Percentiles rank a stretch among this genome's conserved stretches.
These are phyloP conservation scores for Leccinum longicurvipes DNA, from an alignment of 768 basidiomycete species.

Conservation along the genomic window DNA sequence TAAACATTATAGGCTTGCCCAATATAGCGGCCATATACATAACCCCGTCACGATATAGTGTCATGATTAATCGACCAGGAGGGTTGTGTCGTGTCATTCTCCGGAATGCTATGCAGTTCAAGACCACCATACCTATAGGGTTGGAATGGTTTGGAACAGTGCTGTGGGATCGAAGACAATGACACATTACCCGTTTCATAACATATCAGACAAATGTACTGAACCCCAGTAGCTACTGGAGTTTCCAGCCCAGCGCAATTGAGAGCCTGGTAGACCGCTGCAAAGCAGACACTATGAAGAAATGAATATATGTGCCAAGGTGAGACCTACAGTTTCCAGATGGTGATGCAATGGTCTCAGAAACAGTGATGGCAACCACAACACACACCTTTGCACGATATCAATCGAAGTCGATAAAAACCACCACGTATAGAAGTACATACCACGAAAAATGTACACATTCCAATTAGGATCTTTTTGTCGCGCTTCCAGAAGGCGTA, in stretches of 20 bases:
- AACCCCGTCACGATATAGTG: conserved; percentile 17
- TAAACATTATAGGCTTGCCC: neutral
- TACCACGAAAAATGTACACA: conserved; percentile 8
- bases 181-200: conserved; percentile 13
- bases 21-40: conserved; percentile 17
- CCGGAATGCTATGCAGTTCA: conserved; percentile 16
- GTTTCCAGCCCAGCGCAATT: conserved; percentile 6
- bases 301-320: neutral
- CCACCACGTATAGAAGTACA: neutral
- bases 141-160: neutral
- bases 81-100: conserved; percentile 10
- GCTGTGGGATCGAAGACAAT: neutral
- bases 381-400: conserved; percentile 2
- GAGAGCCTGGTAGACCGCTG: conserved; percentile 12
- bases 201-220: conserved; percentile 8
- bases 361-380: conserved; percentile 5
- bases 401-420: neutral
- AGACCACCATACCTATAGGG: conserved; percentile 13
- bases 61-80: conserved; percentile 11
- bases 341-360: conserved; percentile 2
- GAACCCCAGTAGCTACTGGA: conserved; percentile 5
- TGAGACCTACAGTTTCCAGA: conserved; percentile 3
- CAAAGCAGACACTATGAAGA: neutral
- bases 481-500: conserved; percentile 19
- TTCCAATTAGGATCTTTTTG: conserved; percentile 20